Percentiles rank a stretch among this genome's conserved stretches.
phyloP scores from a whole-genome alignment of 1,284 basidiomycete species.

The Schizopora paradoxa region DNA sequence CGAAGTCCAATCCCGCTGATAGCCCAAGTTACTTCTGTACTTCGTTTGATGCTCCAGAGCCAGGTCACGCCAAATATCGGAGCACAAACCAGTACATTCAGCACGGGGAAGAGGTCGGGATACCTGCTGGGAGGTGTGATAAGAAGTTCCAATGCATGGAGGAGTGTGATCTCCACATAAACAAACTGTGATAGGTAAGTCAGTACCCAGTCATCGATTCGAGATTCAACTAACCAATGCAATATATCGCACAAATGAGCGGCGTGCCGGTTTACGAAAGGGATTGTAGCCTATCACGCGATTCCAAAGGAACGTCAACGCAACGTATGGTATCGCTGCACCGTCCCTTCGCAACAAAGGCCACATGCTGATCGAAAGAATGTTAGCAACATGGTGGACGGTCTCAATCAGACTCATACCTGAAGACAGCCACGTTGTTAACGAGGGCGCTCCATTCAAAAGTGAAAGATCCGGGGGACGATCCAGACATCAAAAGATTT shows the following conservation, averaged over 20 bases:
- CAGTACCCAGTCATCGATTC: conserved; percentile 1
- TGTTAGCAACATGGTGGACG: conserved; percentile 11
- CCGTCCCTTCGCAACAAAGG: conserved; percentile 81
- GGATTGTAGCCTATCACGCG: conserved; percentile 74
- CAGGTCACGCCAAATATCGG: conserved; percentile 71
- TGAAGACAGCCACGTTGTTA: conserved; percentile 87
- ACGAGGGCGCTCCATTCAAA: conserved; percentile 77
- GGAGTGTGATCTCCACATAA: conserved; percentile 47
- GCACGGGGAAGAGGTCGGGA: conserved; percentile 81
- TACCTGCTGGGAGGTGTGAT: conserved; percentile 64
- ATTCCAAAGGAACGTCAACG: conserved; percentile 74
- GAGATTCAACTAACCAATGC: conserved; percentile 47
- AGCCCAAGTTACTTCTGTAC: conserved; percentile 65
- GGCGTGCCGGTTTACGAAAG: conserved; percentile 33
- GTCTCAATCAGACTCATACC: conserved; percentile 45
- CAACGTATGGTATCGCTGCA: conserved; percentile 68
- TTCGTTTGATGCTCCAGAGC: conserved; percentile 74
- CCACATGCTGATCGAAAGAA: conserved; percentile 66
- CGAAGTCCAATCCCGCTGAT: conserved; percentile 32
- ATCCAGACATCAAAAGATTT: conserved; percentile 69
- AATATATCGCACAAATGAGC: conserved; percentile 47
- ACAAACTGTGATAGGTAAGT: conserved; percentile 38
- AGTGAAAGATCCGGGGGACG: conserved; percentile 52
- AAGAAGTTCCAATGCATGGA: conserved; percentile 65
- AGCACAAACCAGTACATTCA: conserved; percentile 81